These are phyloP conservation scores for Pichia eremophila DNA, from an alignment of 805 yeast genomes.

Conservation along the genomic window DNA sequence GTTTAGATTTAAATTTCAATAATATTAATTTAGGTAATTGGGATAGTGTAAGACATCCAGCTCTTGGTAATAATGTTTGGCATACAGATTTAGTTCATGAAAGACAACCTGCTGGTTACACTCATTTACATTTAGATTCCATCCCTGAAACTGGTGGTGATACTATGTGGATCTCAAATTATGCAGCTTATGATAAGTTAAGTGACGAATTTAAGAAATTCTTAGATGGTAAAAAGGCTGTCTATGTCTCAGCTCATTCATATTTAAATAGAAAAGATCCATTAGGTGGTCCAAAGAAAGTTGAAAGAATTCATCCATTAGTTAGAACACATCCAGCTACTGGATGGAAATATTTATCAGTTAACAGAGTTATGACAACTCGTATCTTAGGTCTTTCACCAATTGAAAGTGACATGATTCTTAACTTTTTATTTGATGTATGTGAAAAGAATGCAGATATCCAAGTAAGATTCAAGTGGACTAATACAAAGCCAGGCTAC, in stretches of 20 bases:
- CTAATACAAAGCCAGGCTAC: constrained; percentile 26
- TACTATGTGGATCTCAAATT: constrained; percentile 45
- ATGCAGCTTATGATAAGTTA: constrained; percentile 46
- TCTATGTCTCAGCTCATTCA: constrained; percentile 32
- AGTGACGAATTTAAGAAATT: constrained; percentile 41
- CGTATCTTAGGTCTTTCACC: constrained; percentile 44
- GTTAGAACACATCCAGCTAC: constrained; percentile 60
- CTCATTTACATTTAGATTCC: constrained; percentile 43
- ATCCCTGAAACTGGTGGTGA: constrained; percentile 47
- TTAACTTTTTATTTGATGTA: constrained; percentile 36
- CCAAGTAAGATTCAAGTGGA: constrained; percentile 46
- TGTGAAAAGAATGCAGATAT: constrained; percentile 45
- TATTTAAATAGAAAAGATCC: constrained; percentile 35
- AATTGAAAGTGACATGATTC: constrained; percentile 39
- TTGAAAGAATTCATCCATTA: constrained; percentile 51
- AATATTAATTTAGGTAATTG: constrained; percentile 14
- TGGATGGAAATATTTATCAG: constrained; percentile 49
- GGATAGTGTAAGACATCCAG: constrained; percentile 7
- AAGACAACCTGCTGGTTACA: constrained; percentile 46
- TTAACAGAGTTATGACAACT: constrained; percentile 41
- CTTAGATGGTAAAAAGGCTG: constrained; percentile 43
- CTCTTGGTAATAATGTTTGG: constrained; percentile 28
- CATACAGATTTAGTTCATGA: constrained; percentile 47
- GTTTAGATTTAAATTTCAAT: constrained; percentile 13
- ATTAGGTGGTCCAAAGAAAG: constrained; percentile 34